Evolutionary conservation across 2,329 filamentous ascomycete species (phyloP).

Genomic region (Trichoderma sp.): DNA sequence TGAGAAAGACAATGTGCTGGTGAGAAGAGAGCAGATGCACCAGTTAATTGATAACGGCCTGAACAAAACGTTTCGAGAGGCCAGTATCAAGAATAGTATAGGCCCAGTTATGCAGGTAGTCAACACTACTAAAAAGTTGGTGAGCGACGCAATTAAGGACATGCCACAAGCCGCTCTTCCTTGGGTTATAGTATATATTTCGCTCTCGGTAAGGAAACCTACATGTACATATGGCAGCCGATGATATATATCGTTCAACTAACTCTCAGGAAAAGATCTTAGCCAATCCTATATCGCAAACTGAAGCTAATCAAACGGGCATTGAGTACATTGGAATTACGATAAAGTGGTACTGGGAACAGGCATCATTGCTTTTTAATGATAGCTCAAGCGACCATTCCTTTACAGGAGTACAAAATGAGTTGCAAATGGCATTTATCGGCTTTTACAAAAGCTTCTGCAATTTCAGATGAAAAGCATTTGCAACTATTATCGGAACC

Average conservation of each 20-base stretch:
- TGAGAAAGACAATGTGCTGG: background rate
- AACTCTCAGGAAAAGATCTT: background rate
- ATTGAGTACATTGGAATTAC: background rate
- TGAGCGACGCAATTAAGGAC: conserved; percentile 27
- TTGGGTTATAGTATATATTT: conserved; percentile 39
- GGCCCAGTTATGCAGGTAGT: background rate
- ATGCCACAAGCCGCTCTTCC: conserved; percentile 38
- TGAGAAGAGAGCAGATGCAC: background rate
- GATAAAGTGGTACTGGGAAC: background rate
- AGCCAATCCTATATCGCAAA: background rate
- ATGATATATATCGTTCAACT: background rate
- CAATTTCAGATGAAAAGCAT: conserved; percentile 44
- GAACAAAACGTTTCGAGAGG: background rate
- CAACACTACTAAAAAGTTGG: background rate
- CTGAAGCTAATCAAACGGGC: conserved; percentile 10
- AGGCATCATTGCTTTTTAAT: conserved; percentile 23
- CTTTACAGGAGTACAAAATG: background rate
- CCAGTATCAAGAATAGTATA: background rate
- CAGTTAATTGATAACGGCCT: background rate
- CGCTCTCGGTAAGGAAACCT: conserved; percentile 33
- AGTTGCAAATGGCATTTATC: conserved; percentile 26
- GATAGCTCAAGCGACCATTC: conserved; percentile 21
- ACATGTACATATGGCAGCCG: background rate
- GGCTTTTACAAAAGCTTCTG: conserved; percentile 42
- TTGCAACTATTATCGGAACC: conserved; percentile 38